phyloP scores from a whole-genome alignment of 306 rosid species.

The Vigna unguiculata region DNA sequence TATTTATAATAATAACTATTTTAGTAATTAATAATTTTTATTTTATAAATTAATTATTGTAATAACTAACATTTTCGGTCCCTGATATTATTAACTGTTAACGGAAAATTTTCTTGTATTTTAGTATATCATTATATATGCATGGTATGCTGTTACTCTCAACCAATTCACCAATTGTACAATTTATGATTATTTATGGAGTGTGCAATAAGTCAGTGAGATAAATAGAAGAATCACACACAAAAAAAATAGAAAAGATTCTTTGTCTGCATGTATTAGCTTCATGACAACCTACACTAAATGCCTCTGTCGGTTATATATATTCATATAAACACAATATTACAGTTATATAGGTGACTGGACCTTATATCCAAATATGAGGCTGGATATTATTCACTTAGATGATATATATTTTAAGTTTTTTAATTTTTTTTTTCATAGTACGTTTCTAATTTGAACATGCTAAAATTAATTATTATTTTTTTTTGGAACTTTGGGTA shows the following conservation, averaged over 20 bases:
- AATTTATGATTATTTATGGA: constrained; percentile 9
- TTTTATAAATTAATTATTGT: too few relatives aligned
- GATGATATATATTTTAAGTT: too few relatives aligned
- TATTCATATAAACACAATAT: background rate
- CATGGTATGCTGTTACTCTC: background rate
- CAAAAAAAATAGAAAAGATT: background rate
- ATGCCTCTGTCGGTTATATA: constrained; percentile 38
- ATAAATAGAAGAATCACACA: background rate
- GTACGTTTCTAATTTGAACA: too few relatives aligned
- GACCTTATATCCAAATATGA: background rate
- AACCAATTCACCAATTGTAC: constrained; percentile 11
- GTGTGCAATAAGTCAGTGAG: constrained; percentile 22
- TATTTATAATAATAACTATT: too few relatives aligned
- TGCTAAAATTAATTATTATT: too few relatives aligned
- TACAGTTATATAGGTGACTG: background rate
- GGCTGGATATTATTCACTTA: background rate
- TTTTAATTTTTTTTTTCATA: too few relatives aligned
- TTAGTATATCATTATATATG: background rate
- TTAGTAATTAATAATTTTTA: too few relatives aligned
- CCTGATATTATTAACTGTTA: too few relatives aligned
- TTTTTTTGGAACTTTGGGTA: background rate
- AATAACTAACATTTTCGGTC: too few relatives aligned
- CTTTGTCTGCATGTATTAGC: constrained; percentile 36
- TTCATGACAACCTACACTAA: constrained; percentile 45
- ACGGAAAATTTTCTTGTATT: too few relatives aligned